Evolutionary conservation across 768 basidiomycete species (phyloP).

Genomic region (Mycena galopus): DNA sequence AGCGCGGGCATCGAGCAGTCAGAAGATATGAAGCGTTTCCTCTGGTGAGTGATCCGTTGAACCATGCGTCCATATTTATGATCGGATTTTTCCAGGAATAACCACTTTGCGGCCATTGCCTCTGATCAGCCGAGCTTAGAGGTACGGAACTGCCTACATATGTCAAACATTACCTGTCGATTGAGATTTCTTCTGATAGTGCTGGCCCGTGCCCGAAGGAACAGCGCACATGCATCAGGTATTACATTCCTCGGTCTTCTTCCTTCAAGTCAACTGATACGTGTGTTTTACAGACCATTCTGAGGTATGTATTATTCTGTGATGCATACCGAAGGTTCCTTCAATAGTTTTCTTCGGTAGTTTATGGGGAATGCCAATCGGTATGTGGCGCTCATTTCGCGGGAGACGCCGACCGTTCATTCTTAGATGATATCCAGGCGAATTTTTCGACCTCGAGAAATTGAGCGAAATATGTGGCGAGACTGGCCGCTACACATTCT

Average conservation of each 20-base stretch:
- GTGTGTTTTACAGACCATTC: conserved; percentile 59
- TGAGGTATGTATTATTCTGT: conserved; percentile 58
- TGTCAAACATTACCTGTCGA: conserved; percentile 19
- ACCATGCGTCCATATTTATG: not conserved
- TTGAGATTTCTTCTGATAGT: conserved; percentile 49
- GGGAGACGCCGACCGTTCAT: not conserved
- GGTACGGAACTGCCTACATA: conserved; percentile 48
- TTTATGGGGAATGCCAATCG: conserved; percentile 82
- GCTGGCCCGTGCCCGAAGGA: conserved; percentile 66
- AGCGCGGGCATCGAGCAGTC: conserved; percentile 79
- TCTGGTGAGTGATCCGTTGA: conserved; percentile 62
- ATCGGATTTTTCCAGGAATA: conserved; percentile 62
- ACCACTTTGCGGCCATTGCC: conserved; percentile 78
- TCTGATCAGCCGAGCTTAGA: conserved; percentile 78
- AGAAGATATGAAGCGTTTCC: conserved; percentile 78
- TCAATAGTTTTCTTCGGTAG: conserved; percentile 45
- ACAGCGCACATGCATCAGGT: conserved; percentile 69
- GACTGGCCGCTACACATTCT: conserved; percentile 76
- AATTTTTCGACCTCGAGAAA: conserved; percentile 79
- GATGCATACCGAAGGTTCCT: not conserved
- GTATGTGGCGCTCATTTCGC: conserved; percentile 46
- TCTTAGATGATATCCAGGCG: conserved; percentile 53
- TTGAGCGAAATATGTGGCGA: conserved; percentile 68
- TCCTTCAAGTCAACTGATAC: conserved; percentile 9
- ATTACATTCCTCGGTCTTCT: conserved; percentile 31